Evolutionary conservation across 2,329 filamentous ascomycete species (phyloP).

Genomic region (Cadophora sp.): DNA sequence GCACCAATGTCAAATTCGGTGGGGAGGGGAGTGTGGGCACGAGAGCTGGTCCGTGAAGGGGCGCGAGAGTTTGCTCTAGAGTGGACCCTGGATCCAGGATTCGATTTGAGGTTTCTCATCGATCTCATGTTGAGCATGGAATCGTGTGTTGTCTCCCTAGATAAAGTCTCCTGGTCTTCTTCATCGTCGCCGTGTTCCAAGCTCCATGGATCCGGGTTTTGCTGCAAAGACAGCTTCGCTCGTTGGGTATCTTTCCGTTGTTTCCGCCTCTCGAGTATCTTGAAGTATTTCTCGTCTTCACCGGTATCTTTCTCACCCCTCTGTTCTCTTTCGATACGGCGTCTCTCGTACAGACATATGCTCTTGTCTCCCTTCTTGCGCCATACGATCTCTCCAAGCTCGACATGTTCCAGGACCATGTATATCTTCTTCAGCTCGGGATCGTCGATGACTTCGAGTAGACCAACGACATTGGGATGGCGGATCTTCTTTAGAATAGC

Average conservation of each 20-base stretch:
- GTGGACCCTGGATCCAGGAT: slow-evolving; percentile 38
- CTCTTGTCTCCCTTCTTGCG: slow-evolving; percentile 85
- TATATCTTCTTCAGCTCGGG: slow-evolving; percentile 97
- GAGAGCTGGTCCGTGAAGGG: slow-evolving; percentile 41
- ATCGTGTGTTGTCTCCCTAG: slow-evolving; percentile 39
- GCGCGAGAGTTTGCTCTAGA: slow-evolving; percentile 40
- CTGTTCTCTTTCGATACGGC: slow-evolving; percentile 77
- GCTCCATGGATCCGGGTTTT: slow-evolving; percentile 78
- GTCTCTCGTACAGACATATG: slow-evolving; percentile 82
- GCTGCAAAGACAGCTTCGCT: slow-evolving; percentile 57
- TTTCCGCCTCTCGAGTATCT: slow-evolving; percentile 64
- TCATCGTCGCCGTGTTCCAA: slow-evolving; percentile 76
- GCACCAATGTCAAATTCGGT: slow-evolving; percentile 47
- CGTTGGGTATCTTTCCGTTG: slow-evolving; percentile 63
- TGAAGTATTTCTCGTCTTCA: slow-evolving; percentile 65
- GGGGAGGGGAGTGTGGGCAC: slow-evolving; percentile 44
- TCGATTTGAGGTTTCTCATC: slow-evolving; percentile 37
- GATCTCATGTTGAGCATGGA: slow-evolving; percentile 28
- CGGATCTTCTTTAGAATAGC: slow-evolving; percentile 98
- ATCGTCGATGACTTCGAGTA: slow-evolving; percentile 97
- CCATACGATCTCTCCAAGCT: slow-evolving; percentile 94
- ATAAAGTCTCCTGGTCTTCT: slow-evolving; percentile 44
- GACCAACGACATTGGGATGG: slow-evolving; percentile 93
- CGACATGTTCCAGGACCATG: slow-evolving; percentile 94
- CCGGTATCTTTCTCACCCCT: slow-evolving; percentile 61